Conservation (phyloP, 805 yeast genomes). For the Candida pseudoglaebosa region DNA sequence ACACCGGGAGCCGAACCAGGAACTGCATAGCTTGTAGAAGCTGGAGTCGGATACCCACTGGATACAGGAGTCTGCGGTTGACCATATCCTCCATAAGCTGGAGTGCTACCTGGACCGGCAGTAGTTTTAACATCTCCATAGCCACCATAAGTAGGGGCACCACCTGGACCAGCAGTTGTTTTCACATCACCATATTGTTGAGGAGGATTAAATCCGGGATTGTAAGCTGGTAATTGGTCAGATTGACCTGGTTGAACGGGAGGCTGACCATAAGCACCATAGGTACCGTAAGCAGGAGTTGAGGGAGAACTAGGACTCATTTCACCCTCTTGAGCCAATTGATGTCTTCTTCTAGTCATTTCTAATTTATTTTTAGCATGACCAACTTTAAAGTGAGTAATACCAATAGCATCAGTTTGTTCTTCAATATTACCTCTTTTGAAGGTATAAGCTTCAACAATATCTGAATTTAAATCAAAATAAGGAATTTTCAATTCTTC, state of each 20-base stretch:
- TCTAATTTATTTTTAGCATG: conserved; percentile 84
- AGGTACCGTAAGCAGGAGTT: conserved; percentile 9
- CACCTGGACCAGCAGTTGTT: conserved; percentile 21
- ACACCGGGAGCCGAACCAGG: conserved; percentile 11
- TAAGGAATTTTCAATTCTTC: conserved; percentile 97
- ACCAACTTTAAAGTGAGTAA: conserved; percentile 86
- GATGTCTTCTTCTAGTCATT: conserved; percentile 69
- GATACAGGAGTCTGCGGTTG: conserved; percentile 14
- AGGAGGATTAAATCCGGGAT: conserved; percentile 25
- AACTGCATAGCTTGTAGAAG: conserved; percentile 14
- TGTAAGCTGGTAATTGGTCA: conserved; percentile 32
- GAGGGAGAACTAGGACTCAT: conserved; percentile 15
- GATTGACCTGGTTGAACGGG: conserved; percentile 16
- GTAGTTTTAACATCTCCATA: conserved; percentile 7
- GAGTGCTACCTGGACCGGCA: conserved; percentile 6
- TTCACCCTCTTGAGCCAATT: conserved; percentile 7
- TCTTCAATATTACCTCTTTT: conserved; percentile 93
- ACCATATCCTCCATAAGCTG: conserved; percentile 13
- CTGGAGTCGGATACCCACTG: conserved; percentile 14
- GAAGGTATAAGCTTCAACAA: conserved; percentile 68
- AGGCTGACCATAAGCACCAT: conserved; percentile 13
- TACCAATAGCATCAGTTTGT: conserved; percentile 80
- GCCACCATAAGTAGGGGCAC: conserved; percentile 6
- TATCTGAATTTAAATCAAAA: conserved; percentile 82
- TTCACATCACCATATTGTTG: conserved; percentile 23